phyloP scores from a whole-genome alignment of 495 filamentous ascomycete species.

The Lichina pygmaea region DNA sequence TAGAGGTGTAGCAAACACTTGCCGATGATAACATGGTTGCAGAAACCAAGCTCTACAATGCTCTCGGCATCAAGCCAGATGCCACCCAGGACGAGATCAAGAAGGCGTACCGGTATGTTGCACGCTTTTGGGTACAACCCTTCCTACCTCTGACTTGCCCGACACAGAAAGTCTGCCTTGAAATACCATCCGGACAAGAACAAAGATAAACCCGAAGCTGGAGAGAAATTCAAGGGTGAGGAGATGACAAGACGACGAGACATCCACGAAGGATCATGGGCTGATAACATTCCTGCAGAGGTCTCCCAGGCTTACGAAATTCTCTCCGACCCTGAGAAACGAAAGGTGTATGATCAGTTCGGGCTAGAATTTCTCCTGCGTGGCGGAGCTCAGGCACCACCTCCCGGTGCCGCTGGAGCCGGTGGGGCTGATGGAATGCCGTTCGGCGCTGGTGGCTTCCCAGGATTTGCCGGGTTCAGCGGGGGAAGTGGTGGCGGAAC shows the following conservation, averaged over 20 bases:
- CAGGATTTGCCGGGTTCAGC: conserved; percentile 26
- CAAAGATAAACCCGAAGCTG: conserved; percentile 57
- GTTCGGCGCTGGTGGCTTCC: conserved; percentile 15
- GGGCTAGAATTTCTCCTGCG: conserved; percentile 80
- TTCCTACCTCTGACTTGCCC: neutral
- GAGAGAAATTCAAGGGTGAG: conserved; percentile 48
- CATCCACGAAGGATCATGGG: no score
- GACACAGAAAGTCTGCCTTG: conserved; percentile 51
- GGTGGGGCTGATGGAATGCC: conserved; percentile 28
- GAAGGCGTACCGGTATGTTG: conserved; percentile 66
- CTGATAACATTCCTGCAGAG: conserved; percentile 17
- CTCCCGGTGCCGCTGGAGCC: conserved; percentile 18
- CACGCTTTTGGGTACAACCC: neutral
- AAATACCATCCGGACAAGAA: conserved; percentile 97
- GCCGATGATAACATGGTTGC: conserved; percentile 36
- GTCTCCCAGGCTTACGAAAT: conserved; percentile 94
- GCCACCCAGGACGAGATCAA: conserved; percentile 86
- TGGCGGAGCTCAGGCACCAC: conserved; percentile 48
- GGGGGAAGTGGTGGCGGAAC: conserved; percentile 20
- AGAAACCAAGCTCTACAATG: conserved; percentile 68
- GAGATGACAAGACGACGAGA: no score
- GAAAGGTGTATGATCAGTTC: conserved; percentile 84
- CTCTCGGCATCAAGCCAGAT: conserved; percentile 43
- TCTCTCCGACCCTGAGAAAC: conserved; percentile 87
- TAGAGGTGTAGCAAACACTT: no score